Evolutionary conservation across 768 basidiomycete genomes (phyloP), one percentile per base, ranked within the genome.

Genomic region (Lactifluus volemus): DNA sequence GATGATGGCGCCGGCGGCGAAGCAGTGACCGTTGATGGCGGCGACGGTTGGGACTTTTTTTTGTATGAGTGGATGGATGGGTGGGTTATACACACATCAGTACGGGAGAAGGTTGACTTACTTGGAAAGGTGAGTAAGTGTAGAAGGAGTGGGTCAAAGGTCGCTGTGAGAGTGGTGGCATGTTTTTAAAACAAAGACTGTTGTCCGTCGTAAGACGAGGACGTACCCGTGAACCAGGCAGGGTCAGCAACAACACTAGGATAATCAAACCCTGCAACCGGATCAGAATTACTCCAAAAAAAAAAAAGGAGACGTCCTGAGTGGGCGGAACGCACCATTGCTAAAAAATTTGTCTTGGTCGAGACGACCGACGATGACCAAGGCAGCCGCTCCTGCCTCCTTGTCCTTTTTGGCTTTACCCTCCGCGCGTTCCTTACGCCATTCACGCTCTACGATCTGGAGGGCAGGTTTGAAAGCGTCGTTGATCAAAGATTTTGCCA

Each of bases 281-380:
- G 25, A 25, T 25, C 25, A 25, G 25, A 25, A 25, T 25, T 1
- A 25, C 1, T 25, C 25, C 25, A 25, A 25, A 25, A 25, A 25
- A 25, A 25, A 25, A 25, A 25, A 25, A 25, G 25, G 25, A 25
- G 25, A 25, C 25, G 25, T 2, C 25, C 25, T 25, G 2, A 25
- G 25, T 25, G 25, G 25, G 25, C 25, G 25, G 1, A n/a, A 25
- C 75, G 32, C 59, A 82, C 89, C 90, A 65, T 91, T 92, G 73
- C 87, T 89, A 72, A 93, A 93, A 77, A 91, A 93, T 72, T 92
- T 93, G 71, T 92, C 83, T 70, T 93, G 90, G 62, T 79, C 77
- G 63, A 77, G 78, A 61, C 81, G 82, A 4, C 91, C 90, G 7
- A 88, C 84, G 55, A 93, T 85, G 61, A 92, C 84, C 34, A 93